phyloP scores from a whole-genome alignment of 2,329 filamentous ascomycete genomes.

The Cladophialophora yegresii region DNA sequence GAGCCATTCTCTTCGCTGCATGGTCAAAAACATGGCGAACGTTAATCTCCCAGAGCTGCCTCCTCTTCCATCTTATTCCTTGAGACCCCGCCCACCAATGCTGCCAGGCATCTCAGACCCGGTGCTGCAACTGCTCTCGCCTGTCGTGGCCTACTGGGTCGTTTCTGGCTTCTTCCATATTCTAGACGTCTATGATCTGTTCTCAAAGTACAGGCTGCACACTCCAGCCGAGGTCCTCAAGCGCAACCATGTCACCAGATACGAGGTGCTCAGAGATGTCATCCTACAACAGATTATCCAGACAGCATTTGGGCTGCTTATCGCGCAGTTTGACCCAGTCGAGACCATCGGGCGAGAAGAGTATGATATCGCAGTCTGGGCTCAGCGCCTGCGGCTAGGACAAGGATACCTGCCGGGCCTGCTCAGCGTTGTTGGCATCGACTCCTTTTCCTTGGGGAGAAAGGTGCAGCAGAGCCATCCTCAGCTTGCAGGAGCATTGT shows the following conservation, averaged over 20 bases:
- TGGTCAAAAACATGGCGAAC: conserved; percentile 32
- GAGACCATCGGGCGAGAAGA: conserved; percentile 76
- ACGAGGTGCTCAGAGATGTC: conserved; percentile 86
- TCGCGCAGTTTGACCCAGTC: conserved; percentile 71
- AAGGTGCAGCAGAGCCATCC: conserved; percentile 72
- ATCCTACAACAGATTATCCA: conserved; percentile 90
- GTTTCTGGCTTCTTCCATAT: conserved; percentile 83
- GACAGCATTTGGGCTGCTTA: conserved; percentile 66
- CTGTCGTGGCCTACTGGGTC: conserved; percentile 83
- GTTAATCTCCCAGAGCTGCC: conserved; percentile 60
- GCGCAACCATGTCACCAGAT: conserved; percentile 81
- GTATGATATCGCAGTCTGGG: conserved; percentile 89
- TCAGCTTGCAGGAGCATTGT: conserved; percentile 71
- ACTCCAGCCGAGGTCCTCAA: conserved; percentile 88
- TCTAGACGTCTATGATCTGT: conserved; percentile 81
- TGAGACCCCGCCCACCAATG: conserved; percentile 69
- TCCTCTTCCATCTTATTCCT: conserved; percentile 78
- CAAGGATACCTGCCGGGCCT: conserved; percentile 75
- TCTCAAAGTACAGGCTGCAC: conserved; percentile 88
- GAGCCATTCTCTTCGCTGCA: background rate
- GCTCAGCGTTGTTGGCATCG: conserved; percentile 71
- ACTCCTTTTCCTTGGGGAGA: conserved; percentile 73
- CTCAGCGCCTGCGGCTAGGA: conserved; percentile 73
- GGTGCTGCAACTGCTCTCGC: conserved; percentile 72
- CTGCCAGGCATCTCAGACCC: conserved; percentile 79